Conservation (phyloP, 192 early-diverging fungal genomes). For the Bifiguratus adelaidae region DNA sequence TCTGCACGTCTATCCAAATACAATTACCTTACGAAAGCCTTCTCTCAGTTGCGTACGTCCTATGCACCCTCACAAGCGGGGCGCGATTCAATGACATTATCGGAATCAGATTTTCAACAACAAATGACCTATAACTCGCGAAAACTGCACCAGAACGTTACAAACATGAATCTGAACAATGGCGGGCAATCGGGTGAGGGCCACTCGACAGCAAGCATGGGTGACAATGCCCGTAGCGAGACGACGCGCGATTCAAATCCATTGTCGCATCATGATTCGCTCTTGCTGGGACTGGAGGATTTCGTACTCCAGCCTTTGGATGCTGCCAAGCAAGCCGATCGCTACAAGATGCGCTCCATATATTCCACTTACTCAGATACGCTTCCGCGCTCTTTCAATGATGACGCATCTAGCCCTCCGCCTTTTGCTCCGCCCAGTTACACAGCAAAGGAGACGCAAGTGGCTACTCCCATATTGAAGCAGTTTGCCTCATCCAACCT, state of each 20-base stretch:
- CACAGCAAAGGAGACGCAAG: too few species aligned
- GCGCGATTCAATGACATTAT: background rate
- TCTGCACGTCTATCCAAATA: constrained; percentile 23
- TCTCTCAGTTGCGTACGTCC: constrained; percentile 22
- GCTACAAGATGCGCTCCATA: background rate
- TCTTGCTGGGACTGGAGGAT: background rate
- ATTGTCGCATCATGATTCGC: background rate
- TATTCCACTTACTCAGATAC: background rate
- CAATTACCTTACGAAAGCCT: constrained; percentile 22
- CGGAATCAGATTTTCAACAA: background rate
- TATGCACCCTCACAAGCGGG: background rate
- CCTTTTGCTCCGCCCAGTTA: too few species aligned
- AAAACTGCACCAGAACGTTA: background rate
- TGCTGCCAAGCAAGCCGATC: background rate
- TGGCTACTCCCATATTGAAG: too few species aligned
- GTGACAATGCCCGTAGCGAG: background rate
- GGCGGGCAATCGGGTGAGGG: background rate
- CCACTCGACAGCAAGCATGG: background rate
- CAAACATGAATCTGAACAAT: background rate
- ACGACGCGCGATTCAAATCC: background rate
- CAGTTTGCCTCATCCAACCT: too few species aligned
- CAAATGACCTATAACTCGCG: background rate
- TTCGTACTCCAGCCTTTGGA: background rate
- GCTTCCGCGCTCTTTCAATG: too few species aligned
- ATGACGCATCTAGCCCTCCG: too few species aligned